A percentile compares a stretch with the other conserved stretches of the same genome.
These are phyloP conservation scores for Craterostigma plantagineum DNA, from an alignment of 257 asterid genomes.

Conservation along the genomic window DNA sequence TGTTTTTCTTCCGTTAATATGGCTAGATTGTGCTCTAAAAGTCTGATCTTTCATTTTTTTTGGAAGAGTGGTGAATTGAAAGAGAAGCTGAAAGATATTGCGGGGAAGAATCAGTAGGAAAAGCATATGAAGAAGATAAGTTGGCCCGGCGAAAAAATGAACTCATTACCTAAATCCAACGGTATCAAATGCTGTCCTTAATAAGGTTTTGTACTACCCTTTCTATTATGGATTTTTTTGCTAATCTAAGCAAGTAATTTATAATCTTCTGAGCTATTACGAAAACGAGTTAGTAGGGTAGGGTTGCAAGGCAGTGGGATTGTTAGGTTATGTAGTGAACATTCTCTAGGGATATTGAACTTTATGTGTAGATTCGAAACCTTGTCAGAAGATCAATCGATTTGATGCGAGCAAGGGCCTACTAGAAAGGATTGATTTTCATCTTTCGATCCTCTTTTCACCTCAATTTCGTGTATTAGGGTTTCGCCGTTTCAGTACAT, in stretches of 20 bases:
- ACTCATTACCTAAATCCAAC: no score
- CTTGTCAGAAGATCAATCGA: constrained; percentile 32
- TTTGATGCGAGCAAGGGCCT: constrained; percentile 45
- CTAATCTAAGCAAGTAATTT: no score
- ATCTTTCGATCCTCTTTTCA: constrained; percentile 23
- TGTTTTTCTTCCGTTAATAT: not conserved
- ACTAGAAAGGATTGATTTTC: constrained; percentile 38
- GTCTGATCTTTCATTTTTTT: constrained; percentile 2
- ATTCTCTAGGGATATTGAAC: constrained; percentile 38
- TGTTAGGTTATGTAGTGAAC: constrained; percentile 24
- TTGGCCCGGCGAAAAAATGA: no score
- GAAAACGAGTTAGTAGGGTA: not conserved
- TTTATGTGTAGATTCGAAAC: constrained; percentile 40
- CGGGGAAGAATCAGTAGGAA: constrained; percentile 14
- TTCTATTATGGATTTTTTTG: no score
- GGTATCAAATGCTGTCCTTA: no score
- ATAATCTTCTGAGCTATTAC: no score
- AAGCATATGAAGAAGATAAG: no score
- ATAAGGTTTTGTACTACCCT: no score
- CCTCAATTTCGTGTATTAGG: constrained; percentile 45
- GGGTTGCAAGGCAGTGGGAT: constrained; percentile 44
- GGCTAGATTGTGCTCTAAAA: constrained; percentile 1
- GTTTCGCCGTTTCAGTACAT: constrained; percentile 42
- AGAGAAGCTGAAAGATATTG: constrained; percentile 33
- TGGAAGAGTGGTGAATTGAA: constrained; percentile 58